Evolutionary conservation across 2,329 filamentous ascomycete genomes (phyloP), one percentile per base, ranked within the genome.

Genomic region (Pseudocercospora macadamiae): DNA sequence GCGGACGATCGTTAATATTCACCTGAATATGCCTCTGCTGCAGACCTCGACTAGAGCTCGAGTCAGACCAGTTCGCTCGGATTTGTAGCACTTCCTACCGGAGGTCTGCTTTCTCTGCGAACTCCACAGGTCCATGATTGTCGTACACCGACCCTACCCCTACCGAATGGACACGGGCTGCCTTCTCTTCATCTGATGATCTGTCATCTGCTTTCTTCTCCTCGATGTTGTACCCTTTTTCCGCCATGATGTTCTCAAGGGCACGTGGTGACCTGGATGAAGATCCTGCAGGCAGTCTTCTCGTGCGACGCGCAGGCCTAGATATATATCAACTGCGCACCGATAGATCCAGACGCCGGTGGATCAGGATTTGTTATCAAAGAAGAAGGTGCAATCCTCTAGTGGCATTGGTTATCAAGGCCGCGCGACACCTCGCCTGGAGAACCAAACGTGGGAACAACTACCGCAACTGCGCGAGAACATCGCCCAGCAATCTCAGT

Each of bases 21-120:
- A 32, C 37, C 26, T 54, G 52, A 32, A 84, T 81, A 55, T 83
- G 81, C 55, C 82, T 74, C 25, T 80, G 78, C 62, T 81, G 79
- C 18, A 84, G 72, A 30, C 80, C 80, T 59, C 81, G 78, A 64
- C 58, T 58, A 16, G n/a, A 10, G 26, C 26, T 36, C 26, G 30
- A 8, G 37, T 42, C 8, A 54, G 52, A 28, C 26, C 28, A 32
- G 28, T 32, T 32, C 6, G 6, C 12, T 12, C 6, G 28, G 12
- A 32, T 28, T 23, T 34, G 19, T 21, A 45, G 32, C 6, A 23
- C 21, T 10, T 30, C 55, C 14, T 23, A 62, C 61, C 63, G 63
- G 10, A 66, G 58, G n/a, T 65, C 60, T 26, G 52, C 54, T 45
- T 63, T 66, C 51, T 66, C 64, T 4, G 54, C 64, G 23, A 66